phyloP scores from a whole-genome alignment of 2,329 filamentous ascomycete genomes.

The Epicoccum sorghinum region DNA sequence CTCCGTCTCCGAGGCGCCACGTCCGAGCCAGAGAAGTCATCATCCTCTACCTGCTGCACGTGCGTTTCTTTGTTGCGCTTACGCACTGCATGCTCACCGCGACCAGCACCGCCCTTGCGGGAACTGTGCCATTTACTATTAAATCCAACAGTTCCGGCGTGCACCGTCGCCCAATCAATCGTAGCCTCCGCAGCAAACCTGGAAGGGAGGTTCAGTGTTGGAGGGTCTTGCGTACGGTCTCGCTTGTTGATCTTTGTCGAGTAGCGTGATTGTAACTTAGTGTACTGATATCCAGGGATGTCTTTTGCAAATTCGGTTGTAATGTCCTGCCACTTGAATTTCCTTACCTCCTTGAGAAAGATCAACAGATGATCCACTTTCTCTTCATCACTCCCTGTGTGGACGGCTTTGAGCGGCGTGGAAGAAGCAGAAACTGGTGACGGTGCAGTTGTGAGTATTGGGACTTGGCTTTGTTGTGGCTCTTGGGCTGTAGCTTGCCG shows the following conservation, averaged over 20 bases:
- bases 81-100: background rate
- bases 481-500: too few species aligned
- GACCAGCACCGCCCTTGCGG: background rate
- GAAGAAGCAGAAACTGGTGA: background rate
- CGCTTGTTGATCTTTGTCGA: conserved; percentile 35
- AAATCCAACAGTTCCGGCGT: conserved; percentile 4
- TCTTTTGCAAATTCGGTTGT: conserved; percentile 29
- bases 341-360: conserved; percentile 50
- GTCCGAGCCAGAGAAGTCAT: conserved; percentile 29
- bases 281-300: conserved; percentile 40
- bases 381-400: background rate
- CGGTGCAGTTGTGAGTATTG: too few species aligned
- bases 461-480: too few species aligned
- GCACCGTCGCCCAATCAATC: conserved; percentile 31
- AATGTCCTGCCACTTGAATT: conserved; percentile 46
- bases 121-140: background rate
- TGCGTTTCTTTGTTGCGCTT: background rate
- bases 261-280: conserved; percentile 36
- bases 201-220: conserved; percentile 27
- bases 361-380: conserved; percentile 45
- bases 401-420: background rate
- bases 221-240: conserved; percentile 32
- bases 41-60: conserved; percentile 3
- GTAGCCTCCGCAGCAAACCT: conserved; percentile 33
- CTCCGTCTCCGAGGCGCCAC: conserved; percentile 22